A percentile compares a stretch with the other conserved stretches of the same genome.
These are phyloP conservation scores for Lactarius sanguifluus DNA, from an alignment of 768 basidiomycete genomes.

Conservation along the genomic window DNA sequence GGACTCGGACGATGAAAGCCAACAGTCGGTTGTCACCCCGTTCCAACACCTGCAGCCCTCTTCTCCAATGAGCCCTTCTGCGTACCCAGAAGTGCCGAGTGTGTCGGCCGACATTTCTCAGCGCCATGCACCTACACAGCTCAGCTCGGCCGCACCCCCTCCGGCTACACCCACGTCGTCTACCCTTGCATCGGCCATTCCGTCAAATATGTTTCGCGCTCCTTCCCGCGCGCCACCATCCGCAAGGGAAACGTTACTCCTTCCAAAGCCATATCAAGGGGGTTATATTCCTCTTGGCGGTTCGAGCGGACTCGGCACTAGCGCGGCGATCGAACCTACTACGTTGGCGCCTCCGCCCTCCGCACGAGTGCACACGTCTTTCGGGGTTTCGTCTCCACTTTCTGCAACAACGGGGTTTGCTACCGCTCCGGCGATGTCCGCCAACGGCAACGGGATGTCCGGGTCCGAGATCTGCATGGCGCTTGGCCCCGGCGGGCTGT, in stretches of 20 bases:
- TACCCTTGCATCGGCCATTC: background rate
- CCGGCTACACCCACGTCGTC: background rate
- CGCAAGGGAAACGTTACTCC: background rate
- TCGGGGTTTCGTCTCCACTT: background rate
- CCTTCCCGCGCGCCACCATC: background rate
- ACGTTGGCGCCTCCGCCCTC: background rate
- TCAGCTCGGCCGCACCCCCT: background rate
- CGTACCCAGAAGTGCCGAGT: background rate
- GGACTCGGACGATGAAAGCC: slow-evolving; percentile 15
- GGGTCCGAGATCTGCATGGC: background rate
- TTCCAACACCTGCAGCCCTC: background rate
- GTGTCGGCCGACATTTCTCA: background rate
- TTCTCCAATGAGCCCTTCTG: background rate
- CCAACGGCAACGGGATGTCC: background rate
- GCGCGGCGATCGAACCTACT: background rate
- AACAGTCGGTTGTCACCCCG: background rate
- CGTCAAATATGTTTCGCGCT: background rate
- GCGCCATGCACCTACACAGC: background rate
- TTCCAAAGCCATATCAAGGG: slow-evolving; percentile 10
- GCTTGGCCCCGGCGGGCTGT: background rate
- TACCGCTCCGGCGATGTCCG: background rate
- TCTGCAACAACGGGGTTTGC: background rate
- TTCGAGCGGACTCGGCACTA: slow-evolving; percentile 9
- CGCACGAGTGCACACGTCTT: background rate
- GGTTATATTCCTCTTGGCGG: slow-evolving; percentile 18